Conservation (phyloP, 768 basidiomycete genomes). For the Mycena epipterygia region DNA sequence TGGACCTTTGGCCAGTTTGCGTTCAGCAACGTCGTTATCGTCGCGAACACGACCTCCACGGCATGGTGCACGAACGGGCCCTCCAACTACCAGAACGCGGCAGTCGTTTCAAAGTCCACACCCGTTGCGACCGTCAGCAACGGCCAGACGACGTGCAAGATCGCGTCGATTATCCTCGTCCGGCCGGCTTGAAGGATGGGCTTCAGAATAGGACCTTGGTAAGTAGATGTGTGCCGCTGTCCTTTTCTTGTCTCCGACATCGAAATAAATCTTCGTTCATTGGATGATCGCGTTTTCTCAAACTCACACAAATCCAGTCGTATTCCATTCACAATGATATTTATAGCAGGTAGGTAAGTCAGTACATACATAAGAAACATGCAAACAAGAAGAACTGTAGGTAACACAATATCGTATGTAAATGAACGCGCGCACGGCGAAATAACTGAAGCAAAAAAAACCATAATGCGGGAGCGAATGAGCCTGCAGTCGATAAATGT, state of each 20-base stretch:
- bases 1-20: constrained; percentile 34
- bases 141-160: constrained; percentile 29
- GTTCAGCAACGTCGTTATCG: constrained; percentile 31
- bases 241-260: no score
- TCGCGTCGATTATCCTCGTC: constrained; percentile 25
- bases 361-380: constrained; percentile 7
- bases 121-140: constrained; percentile 27
- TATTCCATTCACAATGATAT: not conserved
- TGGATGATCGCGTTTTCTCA: no score
- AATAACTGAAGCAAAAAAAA: constrained; percentile 1
- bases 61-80: constrained; percentile 32
- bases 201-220: no score
- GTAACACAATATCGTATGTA: no score
- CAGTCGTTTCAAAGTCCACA: constrained; percentile 25
- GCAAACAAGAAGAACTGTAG: constrained; percentile 19
- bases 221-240: no score
- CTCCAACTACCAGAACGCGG: constrained; percentile 29
- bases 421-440: not conserved
- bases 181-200: constrained; percentile 11
- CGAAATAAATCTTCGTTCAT: no score
- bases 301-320: no score
- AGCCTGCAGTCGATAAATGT: constrained; percentile 14
- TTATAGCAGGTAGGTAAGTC: not conserved
- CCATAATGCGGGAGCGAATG: not conserved
- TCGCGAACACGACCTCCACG: constrained; percentile 32